Evolutionary conservation across 345 rosid genomes (phyloP).

Genomic region (Lepidium didymum): DNA sequence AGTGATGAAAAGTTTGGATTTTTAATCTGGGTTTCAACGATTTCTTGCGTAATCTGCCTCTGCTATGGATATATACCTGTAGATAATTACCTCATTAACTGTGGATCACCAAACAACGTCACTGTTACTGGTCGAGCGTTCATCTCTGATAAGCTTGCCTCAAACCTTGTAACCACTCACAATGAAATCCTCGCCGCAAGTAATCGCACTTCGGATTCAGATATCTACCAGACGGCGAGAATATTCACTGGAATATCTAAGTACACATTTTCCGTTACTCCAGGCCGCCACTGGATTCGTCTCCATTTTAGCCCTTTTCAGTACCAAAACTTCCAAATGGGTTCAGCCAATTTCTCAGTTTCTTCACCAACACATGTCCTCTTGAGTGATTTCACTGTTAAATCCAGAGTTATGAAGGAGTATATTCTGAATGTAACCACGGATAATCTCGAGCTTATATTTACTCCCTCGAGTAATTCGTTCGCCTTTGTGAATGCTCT

Average conservation of each 20-base stretch:
- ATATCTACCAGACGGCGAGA: conserved; percentile 69
- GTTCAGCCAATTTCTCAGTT: conserved; percentile 49
- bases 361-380: conserved; percentile 47
- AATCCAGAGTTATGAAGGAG: conserved; percentile 44
- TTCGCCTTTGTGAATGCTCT: conserved; percentile 68
- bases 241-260: conserved; percentile 52
- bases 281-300: conserved; percentile 88
- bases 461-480: conserved; percentile 49
- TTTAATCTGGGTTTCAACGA: conserved; percentile 32
- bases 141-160: conserved; percentile 50
- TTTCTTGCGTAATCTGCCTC: conserved; percentile 37
- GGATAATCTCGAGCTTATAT: conserved; percentile 44
- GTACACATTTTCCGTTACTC: conserved; percentile 50
- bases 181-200: conserved; percentile 36
- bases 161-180: conserved; percentile 45
- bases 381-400: conserved; percentile 41
- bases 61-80: conserved; percentile 53
- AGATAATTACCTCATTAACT: conserved; percentile 69
- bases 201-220: conserved; percentile 34
- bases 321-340: conserved; percentile 47
- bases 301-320: conserved; percentile 70
- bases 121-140: conserved; percentile 50
- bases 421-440: conserved; percentile 53
- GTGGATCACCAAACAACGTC: conserved; percentile 64
- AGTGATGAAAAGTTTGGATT: conserved; percentile 26